Base-by-base conservation (phyloP, 202 grass and related monocot genomes). In the Schoenoplectus triqueter region DNA sequence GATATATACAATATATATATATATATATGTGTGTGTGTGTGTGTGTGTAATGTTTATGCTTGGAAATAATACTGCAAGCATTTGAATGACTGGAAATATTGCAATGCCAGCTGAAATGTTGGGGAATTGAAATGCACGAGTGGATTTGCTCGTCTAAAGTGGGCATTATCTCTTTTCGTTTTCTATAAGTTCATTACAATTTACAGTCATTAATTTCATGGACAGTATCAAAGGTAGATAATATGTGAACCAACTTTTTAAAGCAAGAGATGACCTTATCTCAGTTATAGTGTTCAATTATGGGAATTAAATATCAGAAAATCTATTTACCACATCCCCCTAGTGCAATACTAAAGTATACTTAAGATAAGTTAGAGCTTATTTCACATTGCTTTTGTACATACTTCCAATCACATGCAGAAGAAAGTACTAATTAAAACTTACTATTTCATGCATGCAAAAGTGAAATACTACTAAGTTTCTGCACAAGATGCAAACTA, bases 111-210 rank as follows among this genome's bases (percentile, higher is more conserved):
- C 21, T 77, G 50, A 42, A 11, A 56, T 57, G 13, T 77, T 77
- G 10, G 10, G n/a, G n/a, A 49, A 48, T 18, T 20, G 13, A 41
- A 57, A 57, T 41, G 51, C 20, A 77, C 15, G 51, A 76, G 72
- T 13, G 72, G 20, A 76, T 76, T 76, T 76, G 72, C 20, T 55
- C n/a, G 51, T 76, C 17, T 49, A 4, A 56, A 56, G 20, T 76
- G 21, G 45, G 69, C n/a, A 21, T 73, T 73, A 51, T 77, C 21
- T 77, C 18, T 54, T 19, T 75, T 49, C 48, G 51, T 73, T n/a
- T 50, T 73, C 45, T 50, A 55, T 21, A 52, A 75, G 22, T 75
- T 52, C 4, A 73, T 73, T 73, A 73, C 19, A 49, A 55, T 54
- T 22, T 4, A 52, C 19, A 55, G 7, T 54, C 10, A 10, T 10